Conservation (phyloP, 2,329 filamentous ascomycete species). For the Sclerotinia borealis region DNA sequence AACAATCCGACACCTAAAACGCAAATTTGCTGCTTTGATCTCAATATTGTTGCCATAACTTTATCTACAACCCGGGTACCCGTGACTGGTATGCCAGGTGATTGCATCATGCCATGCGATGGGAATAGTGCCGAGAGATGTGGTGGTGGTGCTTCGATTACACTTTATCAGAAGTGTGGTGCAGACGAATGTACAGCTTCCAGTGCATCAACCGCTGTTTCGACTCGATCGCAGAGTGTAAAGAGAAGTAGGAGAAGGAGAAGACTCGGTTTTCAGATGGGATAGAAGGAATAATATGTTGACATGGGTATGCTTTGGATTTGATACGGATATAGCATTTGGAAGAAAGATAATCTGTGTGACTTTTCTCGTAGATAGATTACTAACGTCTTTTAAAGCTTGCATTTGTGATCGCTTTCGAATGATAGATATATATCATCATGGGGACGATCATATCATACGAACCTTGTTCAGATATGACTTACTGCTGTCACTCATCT, state of each 20-base stretch:
- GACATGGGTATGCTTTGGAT: not conserved
- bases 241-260: not conserved
- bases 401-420: not conserved
- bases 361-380: not conserved
- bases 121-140: slow-evolving; percentile 8
- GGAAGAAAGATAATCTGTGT: not conserved
- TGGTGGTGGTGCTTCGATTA: slow-evolving; percentile 7
- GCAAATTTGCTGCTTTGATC: slow-evolving; percentile 8
- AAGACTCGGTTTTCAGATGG: not conserved
- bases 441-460: not conserved
- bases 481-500: too few relatives aligned
- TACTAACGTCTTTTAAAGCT: not conserved
- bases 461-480: too few relatives aligned
- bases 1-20: slow-evolving; percentile 10
- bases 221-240: not conserved
- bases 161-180: slow-evolving; percentile 9
- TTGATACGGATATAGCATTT: not conserved
- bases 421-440: not conserved
- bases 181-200: not conserved
- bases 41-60: slow-evolving; percentile 10
- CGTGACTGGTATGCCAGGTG: not conserved
- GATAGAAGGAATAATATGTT: not conserved
- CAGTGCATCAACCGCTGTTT: not conserved
- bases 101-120: slow-evolving; percentile 8
- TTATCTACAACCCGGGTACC: slow-evolving; percentile 2